Evolutionary conservation across 805 yeast genomes (phyloP).

Genomic region (Lipomyces starkeyi): DNA sequence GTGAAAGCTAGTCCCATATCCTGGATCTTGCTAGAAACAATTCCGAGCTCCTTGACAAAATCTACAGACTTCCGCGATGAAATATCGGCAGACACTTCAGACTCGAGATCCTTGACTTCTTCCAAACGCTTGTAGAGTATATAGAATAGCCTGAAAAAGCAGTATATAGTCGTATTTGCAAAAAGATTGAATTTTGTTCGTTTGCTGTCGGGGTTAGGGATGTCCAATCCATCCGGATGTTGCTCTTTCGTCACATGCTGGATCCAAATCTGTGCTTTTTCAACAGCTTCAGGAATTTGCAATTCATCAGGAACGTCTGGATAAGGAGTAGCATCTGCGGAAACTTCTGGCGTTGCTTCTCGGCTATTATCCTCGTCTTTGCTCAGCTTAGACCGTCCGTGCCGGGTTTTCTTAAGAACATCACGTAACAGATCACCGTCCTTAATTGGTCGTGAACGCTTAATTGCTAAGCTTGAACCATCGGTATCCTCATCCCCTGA

Average conservation of each 20-base stretch:
- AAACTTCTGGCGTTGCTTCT: constrained; percentile 36
- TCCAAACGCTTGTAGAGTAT: constrained; percentile 78
- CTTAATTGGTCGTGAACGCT: neutral
- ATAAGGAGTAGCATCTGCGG: constrained; percentile 29
- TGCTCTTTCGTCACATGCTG: constrained; percentile 40
- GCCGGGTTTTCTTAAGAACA: constrained; percentile 52
- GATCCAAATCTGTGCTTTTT: constrained; percentile 43
- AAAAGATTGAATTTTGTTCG: constrained; percentile 69
- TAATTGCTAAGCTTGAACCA: constrained; percentile 7
- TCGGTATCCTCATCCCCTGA: constrained; percentile 37
- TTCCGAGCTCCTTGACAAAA: constrained; percentile 86
- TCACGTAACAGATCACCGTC: constrained; percentile 55
- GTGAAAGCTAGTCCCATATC: constrained; percentile 76
- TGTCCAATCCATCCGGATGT: constrained; percentile 41
- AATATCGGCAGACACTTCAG: constrained; percentile 74
- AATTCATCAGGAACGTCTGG: constrained; percentile 23
- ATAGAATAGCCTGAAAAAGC: constrained; percentile 84
- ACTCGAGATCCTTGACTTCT: constrained; percentile 76
- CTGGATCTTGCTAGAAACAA: constrained; percentile 77
- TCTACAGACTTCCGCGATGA: constrained; percentile 52
- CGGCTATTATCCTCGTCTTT: constrained; percentile 31
- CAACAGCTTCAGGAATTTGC: constrained; percentile 37
- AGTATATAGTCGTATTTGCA: constrained; percentile 86
- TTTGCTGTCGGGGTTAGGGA: constrained; percentile 37
- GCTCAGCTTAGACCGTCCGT: constrained; percentile 23